Conservation (phyloP, 2,329 filamentous ascomycete genomes). For the Aspergillus pseudotamarii region DNA sequence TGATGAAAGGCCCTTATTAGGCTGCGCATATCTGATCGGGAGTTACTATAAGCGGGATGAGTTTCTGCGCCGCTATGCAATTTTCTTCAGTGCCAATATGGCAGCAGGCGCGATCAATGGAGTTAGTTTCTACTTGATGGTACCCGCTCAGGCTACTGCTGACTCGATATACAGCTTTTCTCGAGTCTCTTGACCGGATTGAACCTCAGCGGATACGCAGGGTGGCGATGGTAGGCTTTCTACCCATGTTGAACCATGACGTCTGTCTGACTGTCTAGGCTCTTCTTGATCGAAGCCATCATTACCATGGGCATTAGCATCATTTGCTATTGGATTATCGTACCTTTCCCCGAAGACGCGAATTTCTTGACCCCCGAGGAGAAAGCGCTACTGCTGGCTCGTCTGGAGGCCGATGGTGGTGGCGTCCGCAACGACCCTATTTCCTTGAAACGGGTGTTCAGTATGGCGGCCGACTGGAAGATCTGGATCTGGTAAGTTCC, state of each 20-base stretch:
- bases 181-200: conserved; percentile 15
- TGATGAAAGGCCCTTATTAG: background rate
- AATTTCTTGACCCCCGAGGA: conserved; percentile 17
- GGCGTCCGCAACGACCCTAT: conserved; percentile 9
- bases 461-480: conserved; percentile 18
- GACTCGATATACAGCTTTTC: conserved; percentile 8
- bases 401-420: conserved; percentile 15
- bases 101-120: conserved; percentile 20
- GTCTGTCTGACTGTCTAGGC: conserved; percentile 2
- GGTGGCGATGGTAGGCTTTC: conserved; percentile 17
- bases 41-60: conserved; percentile 22
- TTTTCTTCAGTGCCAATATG: conserved; percentile 22
- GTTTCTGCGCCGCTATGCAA: conserved; percentile 16
- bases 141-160: background rate
- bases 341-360: conserved; percentile 19
- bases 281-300: conserved; percentile 20
- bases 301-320: conserved; percentile 17
- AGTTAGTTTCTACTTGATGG: background rate
- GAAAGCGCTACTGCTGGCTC: conserved; percentile 16
- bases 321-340: conserved; percentile 18
- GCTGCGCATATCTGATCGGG: conserved; percentile 19
- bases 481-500: conserved; percentile 25
- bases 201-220: conserved; percentile 18
- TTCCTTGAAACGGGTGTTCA: conserved; percentile 4
- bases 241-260: too few species aligned